These are phyloP conservation scores for Neofusicoccum umdonicola DNA, from an alignment of 2,329 filamentous ascomycete species.

Conservation along the genomic window DNA sequence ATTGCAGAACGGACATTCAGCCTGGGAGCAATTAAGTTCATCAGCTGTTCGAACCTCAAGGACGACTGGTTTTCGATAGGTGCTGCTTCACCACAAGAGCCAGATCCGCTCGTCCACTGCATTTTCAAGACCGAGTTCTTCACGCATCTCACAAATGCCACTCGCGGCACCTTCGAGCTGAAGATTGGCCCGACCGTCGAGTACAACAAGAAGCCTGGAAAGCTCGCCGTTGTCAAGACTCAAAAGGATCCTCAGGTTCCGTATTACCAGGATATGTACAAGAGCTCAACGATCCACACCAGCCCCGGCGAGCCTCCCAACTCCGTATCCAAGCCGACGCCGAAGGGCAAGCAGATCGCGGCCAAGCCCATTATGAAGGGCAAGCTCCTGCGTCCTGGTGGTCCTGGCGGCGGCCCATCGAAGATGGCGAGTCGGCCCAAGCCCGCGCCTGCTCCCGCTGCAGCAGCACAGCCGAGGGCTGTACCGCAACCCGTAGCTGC, in stretches of 20 bases:
- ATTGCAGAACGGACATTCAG: constrained; percentile 77
- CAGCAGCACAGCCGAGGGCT: constrained; percentile 42
- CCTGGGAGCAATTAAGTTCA: constrained; percentile 82
- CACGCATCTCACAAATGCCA: constrained; percentile 78
- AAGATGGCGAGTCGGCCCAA: constrained; percentile 58
- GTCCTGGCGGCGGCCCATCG: constrained; percentile 77
- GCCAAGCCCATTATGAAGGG: constrained; percentile 89
- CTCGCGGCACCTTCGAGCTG: constrained; percentile 76
- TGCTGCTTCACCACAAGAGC: constrained; percentile 82
- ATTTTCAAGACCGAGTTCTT: constrained; percentile 97
- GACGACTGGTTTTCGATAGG: constrained; percentile 98
- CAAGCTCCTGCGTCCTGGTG: constrained; percentile 86
- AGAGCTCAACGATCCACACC: constrained; percentile 88
- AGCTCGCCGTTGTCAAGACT: constrained; percentile 83
- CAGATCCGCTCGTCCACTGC: constrained; percentile 91
- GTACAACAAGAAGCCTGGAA: constrained; percentile 97
- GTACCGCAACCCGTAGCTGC: constrained; percentile 57
- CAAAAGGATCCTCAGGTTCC: constrained; percentile 77
- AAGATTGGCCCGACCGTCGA: constrained; percentile 74
- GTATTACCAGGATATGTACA: constrained; percentile 74
- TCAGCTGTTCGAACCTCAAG: constrained; percentile 75
- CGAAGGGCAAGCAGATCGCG: constrained; percentile 80
- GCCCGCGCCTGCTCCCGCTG: constrained; percentile 27
- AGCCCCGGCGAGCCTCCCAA: constrained; percentile 78
- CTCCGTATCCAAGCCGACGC: constrained; percentile 79